Evolutionary conservation across 805 yeast genomes (phyloP), one percentile per base, ranked within the genome.

Genomic region (Pichia gijzeniarum): DNA sequence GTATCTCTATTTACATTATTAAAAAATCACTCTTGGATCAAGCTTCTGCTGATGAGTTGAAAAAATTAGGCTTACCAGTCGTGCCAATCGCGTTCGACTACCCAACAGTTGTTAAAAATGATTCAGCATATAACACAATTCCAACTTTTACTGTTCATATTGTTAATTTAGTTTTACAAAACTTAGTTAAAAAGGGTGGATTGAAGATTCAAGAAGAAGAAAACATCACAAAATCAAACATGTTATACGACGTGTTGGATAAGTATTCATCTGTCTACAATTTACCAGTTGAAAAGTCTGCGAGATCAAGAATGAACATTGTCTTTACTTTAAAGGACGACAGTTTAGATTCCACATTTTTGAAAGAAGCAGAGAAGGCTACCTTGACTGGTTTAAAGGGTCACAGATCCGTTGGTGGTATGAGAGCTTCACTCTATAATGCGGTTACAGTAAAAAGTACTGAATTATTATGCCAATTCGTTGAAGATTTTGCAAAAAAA

Each of bases 391-490:
- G 97, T 6, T 73, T 91, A 58, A 86, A 89, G 67, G 98, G 99
- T 35, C 98, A 91, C 67, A 79, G 98, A 63, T 87, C 96, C 4
- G 98, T 91, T 37, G 98, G 98, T 42, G 99, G 99, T 27, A 84
- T 93, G 67, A 82, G 99, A 65, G 90, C 95, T 14, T 89, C 97
- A 13, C 70, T 89, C 44, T 90, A 91, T 65, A 91, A 93, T 59
- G 96, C 98, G 14, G 85, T 93, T 43, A 63, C 80, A 4, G 67
- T 77, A 40, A 71, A 74, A 19, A 77, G 86, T 56, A 82, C 79
- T 25, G 68, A 77, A 50, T 55, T 69, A 46, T 69, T 88, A 53
- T 79, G 73, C 32, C 67, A 71, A 18, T 87, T 76, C 55, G 65
- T 85, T 37, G 65, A 70, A 18, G 72, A 76, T 39, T 88, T 84